These are phyloP conservation scores for Saccharomyces hybrid DNA, from an alignment of 1,139 yeast genomes.

Conservation along the genomic window DNA sequence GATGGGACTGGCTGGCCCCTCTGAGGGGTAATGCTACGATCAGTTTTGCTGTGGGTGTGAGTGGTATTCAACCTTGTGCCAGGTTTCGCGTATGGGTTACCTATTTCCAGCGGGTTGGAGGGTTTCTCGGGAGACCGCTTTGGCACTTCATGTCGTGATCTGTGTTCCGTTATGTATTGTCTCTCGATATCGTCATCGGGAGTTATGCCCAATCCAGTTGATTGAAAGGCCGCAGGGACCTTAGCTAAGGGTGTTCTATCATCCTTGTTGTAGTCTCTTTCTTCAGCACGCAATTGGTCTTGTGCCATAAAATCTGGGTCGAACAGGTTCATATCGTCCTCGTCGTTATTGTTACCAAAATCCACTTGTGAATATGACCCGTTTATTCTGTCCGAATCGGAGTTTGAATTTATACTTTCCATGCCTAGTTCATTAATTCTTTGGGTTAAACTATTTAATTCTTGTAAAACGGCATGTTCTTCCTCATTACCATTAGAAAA, in stretches of 20 bases:
- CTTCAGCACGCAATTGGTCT: constrained; percentile 20
- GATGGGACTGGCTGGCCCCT: neutral
- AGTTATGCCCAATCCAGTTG: neutral
- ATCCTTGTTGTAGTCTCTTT: constrained; percentile 12
- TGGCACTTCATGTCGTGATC: neutral
- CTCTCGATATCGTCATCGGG: constrained; percentile 1
- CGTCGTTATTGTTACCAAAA: constrained; percentile 1
- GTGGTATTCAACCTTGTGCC: neutral
- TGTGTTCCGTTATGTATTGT: neutral
- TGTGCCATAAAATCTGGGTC: constrained; percentile 31
- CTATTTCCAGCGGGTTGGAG: neutral
- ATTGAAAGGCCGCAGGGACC: neutral
- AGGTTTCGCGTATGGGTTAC: neutral
- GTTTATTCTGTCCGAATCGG: neutral
- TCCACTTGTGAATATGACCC: neutral
- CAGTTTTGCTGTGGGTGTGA: neutral
- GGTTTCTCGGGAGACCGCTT: neutral
- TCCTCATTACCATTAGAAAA: neutral
- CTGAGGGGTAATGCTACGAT: neutral
- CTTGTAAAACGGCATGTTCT: constrained; percentile 5
- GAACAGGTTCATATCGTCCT: constrained; percentile 22
- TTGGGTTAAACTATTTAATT: constrained; percentile 13
- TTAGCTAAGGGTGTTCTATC: constrained; percentile 4
- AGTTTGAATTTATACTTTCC: constrained; percentile 2
- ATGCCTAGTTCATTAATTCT: constrained; percentile 19